phyloP scores from a whole-genome alignment of 768 basidiomycete genomes.

The Boletales sp. region DNA sequence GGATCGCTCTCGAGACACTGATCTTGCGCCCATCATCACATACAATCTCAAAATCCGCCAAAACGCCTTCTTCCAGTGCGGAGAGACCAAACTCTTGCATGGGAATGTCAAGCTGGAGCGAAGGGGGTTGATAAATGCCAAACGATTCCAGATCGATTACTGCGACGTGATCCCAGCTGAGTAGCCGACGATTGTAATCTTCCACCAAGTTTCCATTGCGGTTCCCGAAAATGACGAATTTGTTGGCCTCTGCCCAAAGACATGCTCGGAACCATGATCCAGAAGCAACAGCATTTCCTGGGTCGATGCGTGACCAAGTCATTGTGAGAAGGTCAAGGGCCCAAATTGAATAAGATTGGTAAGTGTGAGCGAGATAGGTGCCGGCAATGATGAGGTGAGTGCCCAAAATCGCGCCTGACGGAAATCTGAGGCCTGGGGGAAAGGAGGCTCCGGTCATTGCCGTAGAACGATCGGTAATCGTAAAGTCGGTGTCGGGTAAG shows the following conservation, averaged over 20 bases:
- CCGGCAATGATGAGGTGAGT: conserved; percentile 91
- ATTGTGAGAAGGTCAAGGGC: conserved; percentile 81
- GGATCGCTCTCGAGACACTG: conserved; percentile 74
- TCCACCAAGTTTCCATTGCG: conserved; percentile 82
- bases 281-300: conserved; percentile 76
- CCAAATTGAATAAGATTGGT: conserved; percentile 96
- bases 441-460: conserved; percentile 79
- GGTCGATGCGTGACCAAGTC: conserved; percentile 86
- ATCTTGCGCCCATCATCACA: conserved; percentile 89
- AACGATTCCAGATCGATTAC: conserved; percentile 91
- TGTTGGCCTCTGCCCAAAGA: conserved; percentile 80
- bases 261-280: conserved; percentile 97
- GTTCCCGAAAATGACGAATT: conserved; percentile 90
- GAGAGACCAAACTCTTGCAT: conserved; percentile 86
- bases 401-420: conserved; percentile 89
- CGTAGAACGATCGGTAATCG: conserved; percentile 74
- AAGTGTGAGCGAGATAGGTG: conserved; percentile 90
- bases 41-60: conserved; percentile 90
- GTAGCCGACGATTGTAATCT: conserved; percentile 86
- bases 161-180: conserved; percentile 90
- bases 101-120: conserved; percentile 56
- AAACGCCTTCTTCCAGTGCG: conserved; percentile 72
- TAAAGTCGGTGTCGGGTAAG: conserved; percentile 69
- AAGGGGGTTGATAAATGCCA: conserved; percentile 90
- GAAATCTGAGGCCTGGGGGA: conserved; percentile 95